These are phyloP conservation scores for Sphenostylis stenocarpa DNA, from an alignment of 306 rosid genomes.

Conservation along the genomic window DNA sequence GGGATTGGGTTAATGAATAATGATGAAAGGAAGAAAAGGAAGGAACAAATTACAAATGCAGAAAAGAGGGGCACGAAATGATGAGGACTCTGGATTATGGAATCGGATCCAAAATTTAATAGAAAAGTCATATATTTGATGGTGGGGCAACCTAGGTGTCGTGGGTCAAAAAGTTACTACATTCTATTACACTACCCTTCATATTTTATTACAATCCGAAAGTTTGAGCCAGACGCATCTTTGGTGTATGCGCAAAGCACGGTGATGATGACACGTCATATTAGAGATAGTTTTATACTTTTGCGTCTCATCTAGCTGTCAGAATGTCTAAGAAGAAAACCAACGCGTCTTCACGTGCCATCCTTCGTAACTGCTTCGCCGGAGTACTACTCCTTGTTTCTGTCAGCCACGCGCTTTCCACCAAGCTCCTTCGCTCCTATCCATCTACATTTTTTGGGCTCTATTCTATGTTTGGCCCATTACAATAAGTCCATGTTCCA, in stretches of 20 bases:
- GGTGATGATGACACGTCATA: neutral
- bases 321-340: neutral
- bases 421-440: too few relatives aligned
- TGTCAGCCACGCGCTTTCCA: too few relatives aligned
- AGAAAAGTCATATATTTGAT: neutral
- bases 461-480: too few relatives aligned
- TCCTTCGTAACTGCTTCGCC: too few relatives aligned
- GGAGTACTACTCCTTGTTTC: too few relatives aligned
- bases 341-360: neutral
- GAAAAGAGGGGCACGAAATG: neutral
- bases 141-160: neutral
- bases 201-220: neutral
- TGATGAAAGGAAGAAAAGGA: neutral
- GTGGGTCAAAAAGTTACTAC: neutral
- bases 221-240: neutral
- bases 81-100: neutral
- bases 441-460: too few relatives aligned
- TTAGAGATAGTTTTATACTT: neutral
- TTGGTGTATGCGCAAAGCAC: too few relatives aligned
- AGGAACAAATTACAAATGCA: conserved; percentile 13
- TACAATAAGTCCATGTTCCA: too few relatives aligned
- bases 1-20: too few relatives aligned
- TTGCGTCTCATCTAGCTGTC: neutral
- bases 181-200: too few relatives aligned
- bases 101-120: conserved; percentile 42